These are phyloP conservation scores for Striga hermonthica DNA, from an alignment of 305 asterid genomes.

Conservation along the genomic window DNA sequence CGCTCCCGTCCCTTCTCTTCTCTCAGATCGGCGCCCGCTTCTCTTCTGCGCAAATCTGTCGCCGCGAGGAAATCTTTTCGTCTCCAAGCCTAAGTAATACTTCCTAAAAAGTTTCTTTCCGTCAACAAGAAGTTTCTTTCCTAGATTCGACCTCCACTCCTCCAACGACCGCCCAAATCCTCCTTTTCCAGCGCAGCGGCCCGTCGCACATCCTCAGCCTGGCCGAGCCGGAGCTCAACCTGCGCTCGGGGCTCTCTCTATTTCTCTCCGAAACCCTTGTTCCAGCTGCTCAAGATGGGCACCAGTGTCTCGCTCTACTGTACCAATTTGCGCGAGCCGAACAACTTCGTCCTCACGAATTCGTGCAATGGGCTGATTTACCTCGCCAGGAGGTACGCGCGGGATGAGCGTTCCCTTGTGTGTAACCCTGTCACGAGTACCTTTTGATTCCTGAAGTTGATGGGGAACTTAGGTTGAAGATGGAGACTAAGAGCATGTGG, in stretches of 20 bases:
- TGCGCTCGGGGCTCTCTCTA: neutral
- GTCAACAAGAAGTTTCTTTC: too few species aligned
- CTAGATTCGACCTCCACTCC: conserved; percentile 7
- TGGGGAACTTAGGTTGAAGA: neutral
- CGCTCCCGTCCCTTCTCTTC: too few species aligned
- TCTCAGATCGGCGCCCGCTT: too few species aligned
- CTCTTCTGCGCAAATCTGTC: too few species aligned
- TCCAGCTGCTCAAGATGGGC: neutral
- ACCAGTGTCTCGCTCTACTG: neutral
- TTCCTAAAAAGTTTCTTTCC: too few species aligned
- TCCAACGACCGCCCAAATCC: conserved; percentile 23
- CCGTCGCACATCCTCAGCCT: conserved; percentile 12
- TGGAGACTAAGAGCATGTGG: conserved; percentile 14
- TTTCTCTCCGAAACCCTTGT: conserved; percentile 13
- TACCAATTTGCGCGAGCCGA: neutral
- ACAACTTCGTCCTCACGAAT: conserved; percentile 19
- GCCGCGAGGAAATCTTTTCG: too few species aligned
- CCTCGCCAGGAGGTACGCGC: conserved; percentile 4
- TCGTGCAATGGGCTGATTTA: conserved; percentile 33
- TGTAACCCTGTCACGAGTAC: conserved; percentile 32
- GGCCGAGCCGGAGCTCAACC: conserved; percentile 22
- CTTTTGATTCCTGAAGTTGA: conserved; percentile 5
- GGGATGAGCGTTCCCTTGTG: conserved; percentile 27
- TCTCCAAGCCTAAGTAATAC: too few species aligned
- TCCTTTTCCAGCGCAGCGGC: conserved; percentile 21